Percentiles rank a stretch among this genome's conserved stretches.
phyloP scores from a whole-genome alignment of 208 protist genomes.

The Acanthamoeba quina region DNA sequence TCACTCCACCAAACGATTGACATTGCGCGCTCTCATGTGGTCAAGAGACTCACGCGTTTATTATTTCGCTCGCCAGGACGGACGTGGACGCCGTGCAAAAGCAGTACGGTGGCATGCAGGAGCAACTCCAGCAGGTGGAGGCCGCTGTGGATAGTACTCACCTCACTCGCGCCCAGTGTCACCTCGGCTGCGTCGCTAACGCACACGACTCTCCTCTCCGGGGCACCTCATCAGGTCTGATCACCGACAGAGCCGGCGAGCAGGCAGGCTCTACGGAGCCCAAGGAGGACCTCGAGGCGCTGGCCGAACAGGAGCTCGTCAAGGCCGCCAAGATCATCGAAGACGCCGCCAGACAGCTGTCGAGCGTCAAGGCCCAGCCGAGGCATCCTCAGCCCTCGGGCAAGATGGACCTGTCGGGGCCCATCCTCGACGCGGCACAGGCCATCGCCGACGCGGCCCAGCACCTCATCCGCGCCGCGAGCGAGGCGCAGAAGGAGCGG shows the following conservation, averaged over 20 bases:
- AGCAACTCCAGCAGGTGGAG: not conserved
- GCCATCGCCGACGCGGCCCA: slow-evolving; percentile 63
- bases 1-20: not conserved
- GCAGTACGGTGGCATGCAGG: not conserved
- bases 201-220: not conserved
- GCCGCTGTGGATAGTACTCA: not conserved
- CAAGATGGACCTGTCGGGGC: slow-evolving; percentile 28
- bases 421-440: slow-evolving; percentile 54
- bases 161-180: not conserved
- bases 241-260: not conserved
- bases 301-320: slow-evolving; percentile 62
- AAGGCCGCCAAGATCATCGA: slow-evolving; percentile 68
- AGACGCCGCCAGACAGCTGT: slow-evolving; percentile 45
- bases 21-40: not conserved
- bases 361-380: slow-evolving; percentile 29
- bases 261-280: not conserved
- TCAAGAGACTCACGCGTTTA: not conserved
- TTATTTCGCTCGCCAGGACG: not conserved
- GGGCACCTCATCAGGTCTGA: not conserved
- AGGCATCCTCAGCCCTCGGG: not conserved
- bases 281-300: slow-evolving; percentile 60
- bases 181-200: not conserved
- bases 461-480: slow-evolving; percentile 11
- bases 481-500: slow-evolving; percentile 54
- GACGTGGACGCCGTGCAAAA: slow-evolving; percentile 6